A percentile compares a stretch with the other conserved stretches of the same genome.
These are phyloP conservation scores for Fomitiporia mediterranea DNA, from an alignment of 1,284 basidiomycete species.

Conservation along the genomic window DNA sequence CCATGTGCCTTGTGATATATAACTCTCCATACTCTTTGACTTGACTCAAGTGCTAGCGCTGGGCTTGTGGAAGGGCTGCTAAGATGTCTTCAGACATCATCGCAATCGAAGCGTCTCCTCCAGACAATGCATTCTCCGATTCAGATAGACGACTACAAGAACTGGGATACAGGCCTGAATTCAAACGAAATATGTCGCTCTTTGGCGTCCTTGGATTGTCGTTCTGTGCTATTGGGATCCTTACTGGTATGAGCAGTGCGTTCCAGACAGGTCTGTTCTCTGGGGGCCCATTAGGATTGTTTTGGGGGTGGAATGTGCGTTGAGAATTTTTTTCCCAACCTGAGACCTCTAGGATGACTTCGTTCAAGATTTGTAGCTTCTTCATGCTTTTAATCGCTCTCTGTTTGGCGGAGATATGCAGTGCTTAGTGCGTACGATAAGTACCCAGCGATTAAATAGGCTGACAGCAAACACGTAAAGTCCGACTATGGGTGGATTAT, in stretches of 20 bases:
- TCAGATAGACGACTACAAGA: slow-evolving; percentile 48
- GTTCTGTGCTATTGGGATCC: slow-evolving; percentile 55
- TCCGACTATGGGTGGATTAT: slow-evolving; percentile 54
- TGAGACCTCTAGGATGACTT: too few relatives aligned
- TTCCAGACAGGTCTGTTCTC: slow-evolving; percentile 58
- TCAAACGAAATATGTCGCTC: slow-evolving; percentile 53
- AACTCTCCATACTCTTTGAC: too few relatives aligned
- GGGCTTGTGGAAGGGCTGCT: too few relatives aligned
- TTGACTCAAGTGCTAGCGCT: too few relatives aligned
- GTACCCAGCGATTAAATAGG: slow-evolving; percentile 24
- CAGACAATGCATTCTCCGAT: not conserved
- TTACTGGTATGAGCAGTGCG: slow-evolving; percentile 55
- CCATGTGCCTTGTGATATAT: too few relatives aligned
- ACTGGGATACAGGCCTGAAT: slow-evolving; percentile 51
- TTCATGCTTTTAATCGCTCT: slow-evolving; percentile 58
- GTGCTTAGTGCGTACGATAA: slow-evolving; percentile 55
- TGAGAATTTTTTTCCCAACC: not conserved
- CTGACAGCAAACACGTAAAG: slow-evolving; percentile 25
- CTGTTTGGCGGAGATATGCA: slow-evolving; percentile 56
- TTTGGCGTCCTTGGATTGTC: slow-evolving; percentile 59
- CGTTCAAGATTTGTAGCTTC: slow-evolving; percentile 55
- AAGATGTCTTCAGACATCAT: not conserved
- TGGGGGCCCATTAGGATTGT: slow-evolving; percentile 53
- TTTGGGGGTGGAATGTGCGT: slow-evolving; percentile 64
- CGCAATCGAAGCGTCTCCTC: not conserved